Conservation (phyloP, 108 stramenopile species). For the Pelagomonas calceolata region DNA sequence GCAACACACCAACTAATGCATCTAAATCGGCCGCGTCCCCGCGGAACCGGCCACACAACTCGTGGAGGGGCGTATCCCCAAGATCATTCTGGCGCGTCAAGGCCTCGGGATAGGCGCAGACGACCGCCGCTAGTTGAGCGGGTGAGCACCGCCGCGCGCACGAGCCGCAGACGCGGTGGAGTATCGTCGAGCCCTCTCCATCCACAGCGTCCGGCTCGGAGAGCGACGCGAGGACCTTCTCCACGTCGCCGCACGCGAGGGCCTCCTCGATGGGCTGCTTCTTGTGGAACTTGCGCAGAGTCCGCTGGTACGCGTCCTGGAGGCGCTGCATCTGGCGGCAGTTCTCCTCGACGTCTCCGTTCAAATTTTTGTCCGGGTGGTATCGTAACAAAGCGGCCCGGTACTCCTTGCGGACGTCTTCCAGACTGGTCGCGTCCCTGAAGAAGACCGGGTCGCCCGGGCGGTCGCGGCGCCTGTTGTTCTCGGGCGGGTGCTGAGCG, state of each 20-base stretch:
- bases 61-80: background rate
- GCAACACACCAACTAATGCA: background rate
- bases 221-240: background rate
- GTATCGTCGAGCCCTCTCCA: background rate
- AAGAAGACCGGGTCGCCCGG: background rate
- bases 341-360: background rate
- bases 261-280: background rate
- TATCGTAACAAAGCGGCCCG: background rate
- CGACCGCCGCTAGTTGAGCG: background rate
- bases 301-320: background rate
- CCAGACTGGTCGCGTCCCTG: background rate
- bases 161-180: background rate
- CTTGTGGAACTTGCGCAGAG: background rate
- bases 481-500: background rate
- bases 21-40: background rate
- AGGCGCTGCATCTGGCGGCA: background rate
- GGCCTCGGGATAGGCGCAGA: background rate
- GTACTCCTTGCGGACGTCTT: background rate
- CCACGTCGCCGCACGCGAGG: background rate
- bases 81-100: background rate
- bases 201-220: background rate
- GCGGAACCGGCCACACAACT: background rate
- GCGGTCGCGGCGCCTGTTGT: background rate
- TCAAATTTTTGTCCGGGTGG: background rate
- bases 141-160: background rate